Percentiles rank a stretch among this genome's conserved stretches.
Evolutionary conservation across 2,329 filamentous ascomycete genomes (phyloP).

Genomic region (Coniochaeta hoffmannii): DNA sequence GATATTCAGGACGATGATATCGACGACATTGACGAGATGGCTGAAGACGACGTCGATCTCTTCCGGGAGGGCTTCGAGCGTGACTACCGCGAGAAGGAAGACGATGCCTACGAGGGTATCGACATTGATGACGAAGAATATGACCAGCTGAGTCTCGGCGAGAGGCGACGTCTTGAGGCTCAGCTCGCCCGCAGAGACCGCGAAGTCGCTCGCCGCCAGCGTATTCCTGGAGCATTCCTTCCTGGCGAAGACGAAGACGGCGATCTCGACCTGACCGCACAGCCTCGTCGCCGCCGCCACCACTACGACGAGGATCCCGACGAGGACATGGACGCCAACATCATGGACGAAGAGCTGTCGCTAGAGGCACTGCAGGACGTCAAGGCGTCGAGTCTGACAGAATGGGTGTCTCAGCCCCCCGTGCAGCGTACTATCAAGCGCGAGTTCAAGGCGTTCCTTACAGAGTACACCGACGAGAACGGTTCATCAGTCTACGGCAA

Average conservation of each 20-base stretch:
- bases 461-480: constrained; percentile 85
- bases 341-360: constrained; percentile 92
- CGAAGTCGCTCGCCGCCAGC: constrained; percentile 58
- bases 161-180: constrained; percentile 63
- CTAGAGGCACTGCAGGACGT: constrained; percentile 87
- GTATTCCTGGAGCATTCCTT: constrained; percentile 66
- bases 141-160: constrained; percentile 58
- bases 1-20: constrained; percentile 66
- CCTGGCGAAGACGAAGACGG: constrained; percentile 79
- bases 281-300: constrained; percentile 77
- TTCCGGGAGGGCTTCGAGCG: constrained; percentile 68
- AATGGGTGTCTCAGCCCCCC: constrained; percentile 86
- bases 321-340: constrained; percentile 84
- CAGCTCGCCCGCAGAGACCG: constrained; percentile 67
- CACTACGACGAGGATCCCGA: constrained; percentile 93
- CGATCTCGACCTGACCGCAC: constrained; percentile 75
- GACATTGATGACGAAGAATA: constrained; percentile 77
- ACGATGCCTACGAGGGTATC: constrained; percentile 62
- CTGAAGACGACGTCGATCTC: constrained; percentile 73
- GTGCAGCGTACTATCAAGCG: constrained; percentile 90
- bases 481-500: constrained; percentile 92
- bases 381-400: constrained; percentile 85
- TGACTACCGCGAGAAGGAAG: constrained; percentile 62
- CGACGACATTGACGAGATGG: constrained; percentile 73
- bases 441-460: constrained; percentile 96